Evolutionary conservation across 108 stramenopile genomes (phyloP).

Genomic region (Nannochloropsis gaditana): DNA sequence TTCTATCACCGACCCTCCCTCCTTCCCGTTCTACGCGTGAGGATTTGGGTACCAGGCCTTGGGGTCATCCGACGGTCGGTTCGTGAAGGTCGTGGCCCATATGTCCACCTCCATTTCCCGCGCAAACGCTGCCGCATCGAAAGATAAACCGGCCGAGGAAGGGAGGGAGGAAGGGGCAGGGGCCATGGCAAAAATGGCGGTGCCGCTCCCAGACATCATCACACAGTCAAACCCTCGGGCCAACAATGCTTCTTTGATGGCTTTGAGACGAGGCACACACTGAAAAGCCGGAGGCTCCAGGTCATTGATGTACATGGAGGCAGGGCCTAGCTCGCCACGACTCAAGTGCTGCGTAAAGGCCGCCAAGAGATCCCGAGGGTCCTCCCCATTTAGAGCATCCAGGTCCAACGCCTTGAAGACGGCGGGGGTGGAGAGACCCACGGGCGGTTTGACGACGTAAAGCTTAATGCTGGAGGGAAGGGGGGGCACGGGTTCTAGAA

Average conservation of each 20-base stretch:
- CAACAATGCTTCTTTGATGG: conserved; percentile 43
- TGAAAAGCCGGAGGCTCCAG: conserved; percentile 53
- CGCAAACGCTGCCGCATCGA: conserved; percentile 13
- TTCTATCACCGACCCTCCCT: neutral
- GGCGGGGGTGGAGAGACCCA: conserved; percentile 79
- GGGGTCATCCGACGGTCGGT: neutral
- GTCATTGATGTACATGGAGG: conserved; percentile 44
- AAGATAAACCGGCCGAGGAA: neutral
- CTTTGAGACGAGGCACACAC: conserved; percentile 34
- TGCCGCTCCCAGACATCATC: conserved; percentile 52
- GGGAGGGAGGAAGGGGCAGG: conserved; percentile 11
- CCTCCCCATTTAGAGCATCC: conserved; percentile 32
- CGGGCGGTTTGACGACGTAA: conserved; percentile 74
- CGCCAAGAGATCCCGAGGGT: conserved; percentile 40
- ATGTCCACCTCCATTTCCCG: neutral
- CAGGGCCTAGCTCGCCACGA: conserved; percentile 26
- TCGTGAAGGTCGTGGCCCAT: neutral
- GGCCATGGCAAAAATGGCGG: conserved; percentile 46
- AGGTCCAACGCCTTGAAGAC: conserved; percentile 78
- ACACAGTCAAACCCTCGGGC: conserved; percentile 42
- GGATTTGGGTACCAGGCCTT: conserved; percentile 1
- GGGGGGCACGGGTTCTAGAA: conserved; percentile 75
- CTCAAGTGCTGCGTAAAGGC: conserved; percentile 19
- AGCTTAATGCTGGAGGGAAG: conserved; percentile 55
- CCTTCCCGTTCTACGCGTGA: neutral